A percentile compares a stretch with the other conserved stretches of the same genome.
Conservation (phyloP, 257 asterid species). For the Lycium barbarum region DNA sequence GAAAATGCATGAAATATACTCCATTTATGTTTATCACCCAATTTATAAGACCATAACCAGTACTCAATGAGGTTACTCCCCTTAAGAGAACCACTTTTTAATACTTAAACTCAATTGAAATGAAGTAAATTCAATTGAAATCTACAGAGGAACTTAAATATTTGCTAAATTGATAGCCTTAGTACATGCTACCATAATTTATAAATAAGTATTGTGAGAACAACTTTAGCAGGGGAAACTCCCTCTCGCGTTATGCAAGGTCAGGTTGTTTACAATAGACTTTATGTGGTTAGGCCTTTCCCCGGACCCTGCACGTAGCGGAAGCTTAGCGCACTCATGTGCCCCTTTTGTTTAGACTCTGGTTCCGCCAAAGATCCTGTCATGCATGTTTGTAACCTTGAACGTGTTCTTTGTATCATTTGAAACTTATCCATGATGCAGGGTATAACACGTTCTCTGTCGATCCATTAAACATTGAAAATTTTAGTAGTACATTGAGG, state of each 20-base stretch:
- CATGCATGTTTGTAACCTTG: background rate
- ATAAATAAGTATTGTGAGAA: background rate
- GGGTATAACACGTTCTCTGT: background rate
- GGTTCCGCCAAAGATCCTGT: conserved; percentile 17
- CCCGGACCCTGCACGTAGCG: background rate
- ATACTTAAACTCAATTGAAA: background rate
- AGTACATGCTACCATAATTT: background rate
- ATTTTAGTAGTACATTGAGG: background rate
- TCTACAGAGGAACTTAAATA: background rate
- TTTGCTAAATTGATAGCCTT: background rate
- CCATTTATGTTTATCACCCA: background rate
- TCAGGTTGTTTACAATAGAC: background rate
- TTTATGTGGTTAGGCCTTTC: background rate
- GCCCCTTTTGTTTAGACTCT: conserved; percentile 5
- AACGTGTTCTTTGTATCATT: background rate
- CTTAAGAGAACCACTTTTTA: background rate
- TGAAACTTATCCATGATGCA: background rate
- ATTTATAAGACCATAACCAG: background rate
- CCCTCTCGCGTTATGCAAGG: background rate
- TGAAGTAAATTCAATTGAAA: background rate
- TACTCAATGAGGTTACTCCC: background rate
- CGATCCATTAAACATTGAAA: background rate
- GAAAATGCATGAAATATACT: background rate
- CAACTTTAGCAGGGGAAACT: background rate
- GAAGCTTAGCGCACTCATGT: background rate